Base-by-base conservation (phyloP, 768 basidiomycete species). In the Suillus fuscotomentosus region DNA sequence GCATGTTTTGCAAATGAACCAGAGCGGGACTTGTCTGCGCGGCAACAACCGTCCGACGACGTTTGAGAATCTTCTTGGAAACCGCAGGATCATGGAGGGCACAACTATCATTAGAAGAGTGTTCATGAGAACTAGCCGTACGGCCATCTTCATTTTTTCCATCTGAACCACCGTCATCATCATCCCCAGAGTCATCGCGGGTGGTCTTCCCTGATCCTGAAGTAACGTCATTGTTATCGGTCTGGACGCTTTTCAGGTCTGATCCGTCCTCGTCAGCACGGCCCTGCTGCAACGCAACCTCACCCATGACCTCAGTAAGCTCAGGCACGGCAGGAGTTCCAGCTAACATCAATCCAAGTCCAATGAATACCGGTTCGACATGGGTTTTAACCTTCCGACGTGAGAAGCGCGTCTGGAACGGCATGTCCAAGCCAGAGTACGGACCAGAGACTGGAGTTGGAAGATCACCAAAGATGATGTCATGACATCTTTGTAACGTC, bases 401-500 rank as follows among this genome's bases (percentile, higher is more conserved):
- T 39, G 78, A 71, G 63, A 86, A 82, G 42, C 82, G 84, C 20
- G 83, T 78, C 31, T 79, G 79, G 48, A 78, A 73, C 43, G 86
- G 82, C 17, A 85, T 73, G 69, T 77, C 79, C 68, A 90, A 75
- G 9, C 83, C 81, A 15, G 86, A 80, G 73, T 96, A 96, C 1
- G 94, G 91, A 3, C 86, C 81, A 11, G 83, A 77, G 13, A 83
- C 78, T 9, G 89, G 85, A 27, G 86, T 80, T 13, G 95, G 87
- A 41, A 91, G 81, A 76, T 98, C 94, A 55, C 88, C 88, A 74
- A 97, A 99, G 71, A 99, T 97, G 75, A 99, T 95, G 78, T 95
- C 91, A 77, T 99, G 96, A 72, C 96, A 96, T 74, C 86, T 86
- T 74, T 92, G 92, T 64, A 98, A 80, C 45, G 95, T 87, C 65